Conservation (phyloP, 129 eudicot genomes). For the Smallanthus sonchifolius region DNA sequence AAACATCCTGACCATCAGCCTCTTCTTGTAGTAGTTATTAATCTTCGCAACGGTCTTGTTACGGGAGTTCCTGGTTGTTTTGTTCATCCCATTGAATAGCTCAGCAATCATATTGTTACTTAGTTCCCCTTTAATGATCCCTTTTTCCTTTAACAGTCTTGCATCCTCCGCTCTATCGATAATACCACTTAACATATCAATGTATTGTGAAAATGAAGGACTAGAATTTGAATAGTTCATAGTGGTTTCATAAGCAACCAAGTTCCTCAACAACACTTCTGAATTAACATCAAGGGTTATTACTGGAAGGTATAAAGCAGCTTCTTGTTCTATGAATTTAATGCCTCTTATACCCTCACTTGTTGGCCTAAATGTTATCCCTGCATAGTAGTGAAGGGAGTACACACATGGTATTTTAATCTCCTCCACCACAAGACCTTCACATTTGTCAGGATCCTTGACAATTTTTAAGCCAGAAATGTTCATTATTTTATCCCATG, state of each 20-base stretch:
- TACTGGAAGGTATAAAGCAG: constrained; percentile 36
- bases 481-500: constrained; percentile 27
- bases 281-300: constrained; percentile 34
- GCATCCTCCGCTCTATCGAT: constrained; percentile 42
- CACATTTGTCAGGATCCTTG: not conserved
- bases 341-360: constrained; percentile 28
- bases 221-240: constrained; percentile 17
- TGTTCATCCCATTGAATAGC: constrained; percentile 51
- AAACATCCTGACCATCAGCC: constrained; percentile 23
- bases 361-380: constrained; percentile 30
- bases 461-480: constrained; percentile 10
- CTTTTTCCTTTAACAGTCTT: constrained; percentile 22
- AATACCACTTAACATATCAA: constrained; percentile 47
- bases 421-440: constrained; percentile 31
- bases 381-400: constrained; percentile 28
- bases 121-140: constrained; percentile 28
- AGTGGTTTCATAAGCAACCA: constrained; percentile 45
- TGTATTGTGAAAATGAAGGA: constrained; percentile 22
- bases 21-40: constrained; percentile 30
- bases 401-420: constrained; percentile 47
- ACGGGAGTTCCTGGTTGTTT: constrained; percentile 15
- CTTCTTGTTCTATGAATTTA: constrained; percentile 22
- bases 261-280: constrained; percentile 45
- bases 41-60: constrained; percentile 19
- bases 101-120: constrained; percentile 32